A percentile compares a stretch with the other conserved stretches of the same genome.
These are phyloP conservation scores for Mortierella polycephala DNA, from an alignment of 371 early-diverging fungal genomes.

Conservation along the genomic window DNA sequence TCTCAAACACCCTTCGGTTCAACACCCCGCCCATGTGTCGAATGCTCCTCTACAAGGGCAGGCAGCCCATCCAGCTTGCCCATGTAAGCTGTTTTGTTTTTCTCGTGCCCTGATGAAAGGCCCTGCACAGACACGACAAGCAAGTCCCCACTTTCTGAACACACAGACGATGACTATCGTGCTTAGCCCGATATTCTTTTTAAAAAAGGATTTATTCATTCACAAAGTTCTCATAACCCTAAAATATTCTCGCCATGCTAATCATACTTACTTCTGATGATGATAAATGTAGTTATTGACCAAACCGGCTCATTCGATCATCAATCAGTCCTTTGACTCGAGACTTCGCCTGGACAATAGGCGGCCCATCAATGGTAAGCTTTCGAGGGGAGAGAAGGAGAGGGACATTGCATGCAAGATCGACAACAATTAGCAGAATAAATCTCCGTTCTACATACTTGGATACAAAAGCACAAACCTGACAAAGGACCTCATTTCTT, in stretches of 20 bases:
- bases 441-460: slow-evolving; percentile 1
- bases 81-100: slow-evolving; percentile 58
- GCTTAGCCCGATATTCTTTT: too few relatives aligned
- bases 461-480: too few relatives aligned
- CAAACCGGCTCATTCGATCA: slow-evolving; percentile 84
- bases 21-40: slow-evolving; percentile 73
- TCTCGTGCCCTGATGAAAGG: not conserved
- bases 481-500: not conserved
- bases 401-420: not conserved
- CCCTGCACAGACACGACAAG: slow-evolving; percentile 5
- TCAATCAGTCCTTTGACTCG: slow-evolving; percentile 84
- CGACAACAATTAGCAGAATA: not conserved
- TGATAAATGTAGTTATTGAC: slow-evolving; percentile 48
- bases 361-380: slow-evolving; percentile 77
- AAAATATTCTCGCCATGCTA: not conserved
- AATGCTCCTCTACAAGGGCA: slow-evolving; percentile 82
- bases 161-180: too few relatives aligned
- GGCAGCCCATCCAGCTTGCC: slow-evolving; percentile 80
- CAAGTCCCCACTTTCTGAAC: too few relatives aligned
- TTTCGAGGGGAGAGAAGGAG: not conserved
- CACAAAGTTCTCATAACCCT: not conserved
- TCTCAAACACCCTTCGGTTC: slow-evolving; percentile 21
- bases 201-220: not conserved
- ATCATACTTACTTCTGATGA: not conserved
- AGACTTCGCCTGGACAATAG: slow-evolving; percentile 72